Percentiles rank a stretch among this genome's conserved stretches.
Evolutionary conservation across 768 basidiomycete species (phyloP).

Genomic region (Pisolithus albus): DNA sequence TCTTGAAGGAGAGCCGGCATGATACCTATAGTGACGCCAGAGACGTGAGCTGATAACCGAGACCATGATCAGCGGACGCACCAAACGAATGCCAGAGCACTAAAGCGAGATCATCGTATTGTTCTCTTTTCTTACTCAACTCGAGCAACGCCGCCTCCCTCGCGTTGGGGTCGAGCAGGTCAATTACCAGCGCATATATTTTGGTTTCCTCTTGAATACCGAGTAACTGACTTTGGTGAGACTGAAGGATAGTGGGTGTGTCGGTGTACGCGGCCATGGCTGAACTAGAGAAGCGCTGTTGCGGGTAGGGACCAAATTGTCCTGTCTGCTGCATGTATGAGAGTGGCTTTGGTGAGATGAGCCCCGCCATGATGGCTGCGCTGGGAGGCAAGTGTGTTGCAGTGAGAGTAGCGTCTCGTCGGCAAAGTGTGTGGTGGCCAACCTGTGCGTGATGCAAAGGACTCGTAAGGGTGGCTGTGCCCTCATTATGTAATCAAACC

Average conservation of each 20-base stretch:
- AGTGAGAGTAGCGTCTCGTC: neutral
- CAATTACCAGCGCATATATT: conserved; percentile 87
- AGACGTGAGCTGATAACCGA: neutral
- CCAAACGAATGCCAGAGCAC: conserved; percentile 99
- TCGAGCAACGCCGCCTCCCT: conserved; percentile 89
- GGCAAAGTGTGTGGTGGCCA: neutral
- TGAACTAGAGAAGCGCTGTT: conserved; percentile 22
- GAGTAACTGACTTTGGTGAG: conserved; percentile 50
- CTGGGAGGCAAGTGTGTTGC: conserved; percentile 4
- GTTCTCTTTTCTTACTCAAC: conserved; percentile 97
- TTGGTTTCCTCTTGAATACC: conserved; percentile 64
- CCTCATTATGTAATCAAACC: conserved; percentile 24
- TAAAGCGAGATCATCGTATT: conserved; percentile 96
- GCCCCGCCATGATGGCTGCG: conserved; percentile 45
- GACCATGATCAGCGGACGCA: conserved; percentile 22
- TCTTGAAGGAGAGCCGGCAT: conserved; percentile 98
- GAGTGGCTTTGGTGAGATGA: conserved; percentile 55
- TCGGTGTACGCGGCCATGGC: conserved; percentile 46
- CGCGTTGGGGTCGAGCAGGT: conserved; percentile 74
- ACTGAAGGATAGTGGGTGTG: conserved; percentile 52
- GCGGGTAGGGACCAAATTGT: conserved; percentile 56
- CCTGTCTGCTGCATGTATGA: conserved; percentile 58
- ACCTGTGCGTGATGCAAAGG: conserved; percentile 5
- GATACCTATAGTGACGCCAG: conserved; percentile 53
- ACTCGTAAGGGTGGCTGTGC: neutral